These are phyloP conservation scores for Bondarzewia mesenterica DNA, from an alignment of 1,284 basidiomycete species.

Conservation along the genomic window DNA sequence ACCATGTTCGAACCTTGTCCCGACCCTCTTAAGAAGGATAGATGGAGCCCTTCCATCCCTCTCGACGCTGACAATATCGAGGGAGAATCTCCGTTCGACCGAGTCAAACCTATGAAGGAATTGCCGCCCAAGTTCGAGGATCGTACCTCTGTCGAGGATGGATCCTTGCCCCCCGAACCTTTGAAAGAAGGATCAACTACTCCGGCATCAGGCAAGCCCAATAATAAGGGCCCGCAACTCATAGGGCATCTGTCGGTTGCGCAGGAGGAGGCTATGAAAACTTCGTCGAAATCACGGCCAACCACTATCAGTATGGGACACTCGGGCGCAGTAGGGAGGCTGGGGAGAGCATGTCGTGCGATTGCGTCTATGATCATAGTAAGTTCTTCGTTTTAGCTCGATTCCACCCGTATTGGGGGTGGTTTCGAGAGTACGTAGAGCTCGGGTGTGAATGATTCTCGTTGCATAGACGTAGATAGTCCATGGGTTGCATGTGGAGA, in stretches of 20 bases:
- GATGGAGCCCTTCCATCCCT: constrained; percentile 17
- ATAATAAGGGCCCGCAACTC: constrained; percentile 43
- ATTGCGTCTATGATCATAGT: constrained; percentile 82
- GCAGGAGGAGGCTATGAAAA: constrained; percentile 63
- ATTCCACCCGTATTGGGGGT: constrained; percentile 14
- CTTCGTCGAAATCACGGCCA: constrained; percentile 73
- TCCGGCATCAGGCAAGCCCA: constrained; percentile 7
- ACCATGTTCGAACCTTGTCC: constrained; percentile 23
- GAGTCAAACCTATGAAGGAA: neutral
- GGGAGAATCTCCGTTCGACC: neutral
- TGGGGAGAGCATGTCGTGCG: constrained; percentile 90
- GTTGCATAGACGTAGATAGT: constrained; percentile 44
- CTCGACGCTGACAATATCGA: constrained; percentile 6
- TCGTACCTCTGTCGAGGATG: constrained; percentile 19
- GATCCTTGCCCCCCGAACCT: constrained; percentile 18
- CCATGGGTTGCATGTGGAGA: constrained; percentile 76
- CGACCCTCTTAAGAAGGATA: constrained; percentile 13
- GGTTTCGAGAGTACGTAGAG: constrained; percentile 7
- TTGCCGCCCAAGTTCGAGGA: constrained; percentile 14
- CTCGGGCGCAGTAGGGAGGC: constrained; percentile 84
- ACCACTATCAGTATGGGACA: constrained; percentile 84
- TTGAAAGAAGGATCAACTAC: constrained; percentile 19
- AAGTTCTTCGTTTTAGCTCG: constrained; percentile 29
- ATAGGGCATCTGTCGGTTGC: constrained; percentile 75
- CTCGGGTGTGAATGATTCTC: constrained; percentile 11